phyloP scores from a whole-genome alignment of 352 stramenopile genomes.

The Phytopythium kandeliae region DNA sequence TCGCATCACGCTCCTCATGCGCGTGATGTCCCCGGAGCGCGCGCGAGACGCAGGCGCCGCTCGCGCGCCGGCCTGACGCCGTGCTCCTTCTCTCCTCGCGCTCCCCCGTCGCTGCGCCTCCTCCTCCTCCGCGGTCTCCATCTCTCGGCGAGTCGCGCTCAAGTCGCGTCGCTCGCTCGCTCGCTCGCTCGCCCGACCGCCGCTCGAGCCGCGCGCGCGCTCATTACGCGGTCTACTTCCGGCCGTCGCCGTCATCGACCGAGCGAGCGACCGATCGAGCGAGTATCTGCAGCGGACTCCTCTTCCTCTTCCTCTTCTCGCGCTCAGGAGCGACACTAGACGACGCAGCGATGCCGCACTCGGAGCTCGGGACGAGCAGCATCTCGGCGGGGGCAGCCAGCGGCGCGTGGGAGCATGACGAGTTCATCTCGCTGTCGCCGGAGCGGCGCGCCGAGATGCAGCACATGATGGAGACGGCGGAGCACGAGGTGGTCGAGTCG shows the following conservation, averaged over 20 bases:
- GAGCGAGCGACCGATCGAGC: no score
- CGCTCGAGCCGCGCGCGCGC: background rate
- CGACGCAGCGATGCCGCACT: constrained; percentile 1
- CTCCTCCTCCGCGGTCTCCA: background rate
- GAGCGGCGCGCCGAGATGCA: constrained; percentile 18
- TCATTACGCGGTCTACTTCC: constrained; percentile 1
- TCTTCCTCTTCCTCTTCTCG: background rate
- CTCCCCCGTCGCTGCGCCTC: no score
- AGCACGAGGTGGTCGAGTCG: constrained; percentile 15
- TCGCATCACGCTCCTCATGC: no score
- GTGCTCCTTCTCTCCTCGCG: background rate
- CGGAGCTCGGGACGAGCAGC: background rate
- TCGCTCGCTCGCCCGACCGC: background rate
- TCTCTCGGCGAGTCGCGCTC: background rate
- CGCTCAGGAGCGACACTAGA: no score
- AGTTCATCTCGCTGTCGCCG: constrained; percentile 11
- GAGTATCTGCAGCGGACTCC: no score
- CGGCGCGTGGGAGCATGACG: constrained; percentile 8
- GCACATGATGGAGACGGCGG: constrained; percentile 12
- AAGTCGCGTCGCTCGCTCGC: background rate
- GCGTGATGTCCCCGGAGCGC: background rate
- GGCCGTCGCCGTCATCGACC: no score
- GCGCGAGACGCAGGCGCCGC: no score
- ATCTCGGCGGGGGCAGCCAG: background rate
- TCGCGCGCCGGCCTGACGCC: no score